A percentile compares a stretch with the other conserved stretches of the same genome.
Conservation (phyloP, 164 flowering plant genomes). For the Sextonia rubra region DNA sequence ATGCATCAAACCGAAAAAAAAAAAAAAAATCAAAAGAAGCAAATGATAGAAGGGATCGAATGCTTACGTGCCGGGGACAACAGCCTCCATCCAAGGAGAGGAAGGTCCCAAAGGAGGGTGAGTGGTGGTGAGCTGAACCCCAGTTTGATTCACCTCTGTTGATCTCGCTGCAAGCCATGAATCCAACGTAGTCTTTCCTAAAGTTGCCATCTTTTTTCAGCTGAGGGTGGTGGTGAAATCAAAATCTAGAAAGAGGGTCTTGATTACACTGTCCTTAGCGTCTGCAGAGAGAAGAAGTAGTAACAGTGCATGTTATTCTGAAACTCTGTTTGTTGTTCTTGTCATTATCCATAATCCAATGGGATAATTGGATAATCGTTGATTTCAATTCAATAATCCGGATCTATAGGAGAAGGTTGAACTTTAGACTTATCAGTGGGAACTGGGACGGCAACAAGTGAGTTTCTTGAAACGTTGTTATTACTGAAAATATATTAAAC, state of each 20-base stretch:
- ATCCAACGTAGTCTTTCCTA: conserved; percentile 69
- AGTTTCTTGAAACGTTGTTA: no score
- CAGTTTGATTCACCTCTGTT: conserved; percentile 59
- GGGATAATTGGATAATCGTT: no score
- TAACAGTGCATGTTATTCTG: neutral
- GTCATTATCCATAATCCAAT: neutral
- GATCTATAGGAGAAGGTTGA: no score
- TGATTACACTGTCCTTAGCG: neutral
- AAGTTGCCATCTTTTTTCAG: conserved; percentile 33
- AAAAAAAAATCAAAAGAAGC: neutral
- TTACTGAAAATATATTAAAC: no score
- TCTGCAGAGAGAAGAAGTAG: neutral
- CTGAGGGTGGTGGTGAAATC: neutral
- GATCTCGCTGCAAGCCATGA: conserved; percentile 96
- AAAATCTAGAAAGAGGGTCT: neutral
- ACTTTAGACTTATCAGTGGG: no score
- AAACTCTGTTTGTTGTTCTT: neutral
- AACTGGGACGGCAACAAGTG: no score
- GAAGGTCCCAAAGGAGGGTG: conserved; percentile 42
- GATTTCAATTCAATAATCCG: no score
- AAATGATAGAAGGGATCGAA: neutral
- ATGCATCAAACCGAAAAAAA: neutral
- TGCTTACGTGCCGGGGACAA: conserved; percentile 91
- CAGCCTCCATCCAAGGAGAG: conserved; percentile 84
- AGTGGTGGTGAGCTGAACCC: conserved; percentile 84